Base-by-base conservation (phyloP, 257 asterid genomes). In the Haberlea rhodopensis region DNA sequence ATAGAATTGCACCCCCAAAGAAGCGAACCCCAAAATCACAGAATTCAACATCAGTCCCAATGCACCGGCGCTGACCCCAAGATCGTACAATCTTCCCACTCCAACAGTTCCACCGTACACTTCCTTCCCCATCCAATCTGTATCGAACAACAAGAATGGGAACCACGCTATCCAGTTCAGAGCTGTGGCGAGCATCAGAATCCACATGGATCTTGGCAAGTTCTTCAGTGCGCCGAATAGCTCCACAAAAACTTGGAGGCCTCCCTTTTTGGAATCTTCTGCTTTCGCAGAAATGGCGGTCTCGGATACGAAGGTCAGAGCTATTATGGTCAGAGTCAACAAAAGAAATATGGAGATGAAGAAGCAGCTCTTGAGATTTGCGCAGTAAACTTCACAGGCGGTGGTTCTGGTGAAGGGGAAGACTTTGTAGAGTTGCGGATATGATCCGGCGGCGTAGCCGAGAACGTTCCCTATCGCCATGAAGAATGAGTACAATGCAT, bases 381-480 rank as follows among this genome's bases (percentile, higher is more conserved):
- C 97, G 49, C 99, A 92, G 81, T 92, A 89, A 6, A 84, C 3
- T 27, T 89, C 97, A 70, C 99, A 92, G 25, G 97, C 95, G n/a
- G n/a, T 34, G 28, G 99, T 92, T 53, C 68, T 73, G 1, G 94
- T 77, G 67, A 92, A 92, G 1, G 97, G 94, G 77, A 92, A 92
- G 1, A 85, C 22, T 40, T 60, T 77, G 85, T 84, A 74, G 0
- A 92, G 78, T 49, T 75, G 82, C 4, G 75, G 67, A 79, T 82
- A 89, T 4, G 95, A 73, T 26, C 99, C 97, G 26, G 96, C 96
- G 31, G 98, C 90, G 76, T 87, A 87, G 8, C 98, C 98, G 21
- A 91, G 32, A 27, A 91, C 80, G 60, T 85, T 91, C 15, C 96
- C 98, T 7, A 89, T 89, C 7, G 96, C 98, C 98, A 91, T 91